Percentiles rank a stretch among this genome's conserved stretches.
phyloP scores from a whole-genome alignment of 2,329 filamentous ascomycete genomes.

The Colletotrichum tanaceti region DNA sequence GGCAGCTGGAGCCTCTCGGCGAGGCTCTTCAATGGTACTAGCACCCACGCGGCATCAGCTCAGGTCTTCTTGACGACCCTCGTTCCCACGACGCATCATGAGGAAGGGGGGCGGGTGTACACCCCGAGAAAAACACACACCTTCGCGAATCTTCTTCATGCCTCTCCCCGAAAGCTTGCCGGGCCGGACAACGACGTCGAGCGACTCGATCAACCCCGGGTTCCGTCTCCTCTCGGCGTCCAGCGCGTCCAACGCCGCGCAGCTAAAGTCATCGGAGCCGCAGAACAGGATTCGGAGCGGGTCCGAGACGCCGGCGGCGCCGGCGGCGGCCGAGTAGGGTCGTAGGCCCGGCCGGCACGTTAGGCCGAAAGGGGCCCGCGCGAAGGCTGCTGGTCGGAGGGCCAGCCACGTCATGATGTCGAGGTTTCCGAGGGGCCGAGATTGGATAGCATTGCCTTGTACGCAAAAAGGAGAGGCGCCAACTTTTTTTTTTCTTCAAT shows the following conservation, averaged over 20 bases:
- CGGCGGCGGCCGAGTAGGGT: constrained; percentile 18
- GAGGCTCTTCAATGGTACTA: constrained; percentile 78
- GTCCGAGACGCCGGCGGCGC: constrained; percentile 51
- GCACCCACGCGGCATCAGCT: background rate
- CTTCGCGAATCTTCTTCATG: constrained; percentile 73
- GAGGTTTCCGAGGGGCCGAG: background rate
- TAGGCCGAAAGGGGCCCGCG: background rate
- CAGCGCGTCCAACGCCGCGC: constrained; percentile 78
- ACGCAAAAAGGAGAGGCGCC: background rate
- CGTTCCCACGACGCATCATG: background rate
- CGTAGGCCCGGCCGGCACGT: constrained; percentile 13
- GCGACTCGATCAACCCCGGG: constrained; percentile 72
- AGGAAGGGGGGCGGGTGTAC: too few species aligned
- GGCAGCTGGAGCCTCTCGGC: constrained; percentile 73
- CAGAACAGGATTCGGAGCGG: constrained; percentile 91
- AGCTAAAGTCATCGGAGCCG: constrained; percentile 92
- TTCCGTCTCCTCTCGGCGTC: constrained; percentile 66
- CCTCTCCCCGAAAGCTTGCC: constrained; percentile 83
- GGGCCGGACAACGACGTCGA: constrained; percentile 87
- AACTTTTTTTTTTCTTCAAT: background rate
- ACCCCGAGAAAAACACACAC: constrained; percentile 55
- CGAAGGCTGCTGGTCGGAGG: constrained; percentile 10
- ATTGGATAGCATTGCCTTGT: background rate
- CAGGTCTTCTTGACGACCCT: background rate
- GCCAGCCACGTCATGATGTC: constrained; percentile 24